These are phyloP conservation scores for Alopecurus myosuroides DNA, from an alignment of 176 grass and related monocot species.

Conservation along the genomic window DNA sequence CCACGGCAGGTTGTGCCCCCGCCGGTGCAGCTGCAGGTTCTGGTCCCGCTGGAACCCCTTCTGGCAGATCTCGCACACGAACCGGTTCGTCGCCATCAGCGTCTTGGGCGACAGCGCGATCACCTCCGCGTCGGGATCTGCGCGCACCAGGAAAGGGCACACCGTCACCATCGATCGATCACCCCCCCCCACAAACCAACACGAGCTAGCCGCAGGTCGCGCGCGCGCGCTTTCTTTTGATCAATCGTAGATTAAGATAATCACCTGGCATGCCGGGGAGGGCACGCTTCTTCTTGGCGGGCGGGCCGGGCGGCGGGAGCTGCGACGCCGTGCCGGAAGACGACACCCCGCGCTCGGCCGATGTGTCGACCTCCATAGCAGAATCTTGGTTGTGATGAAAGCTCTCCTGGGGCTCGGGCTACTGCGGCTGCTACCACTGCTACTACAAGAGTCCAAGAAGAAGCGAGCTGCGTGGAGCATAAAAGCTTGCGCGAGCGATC, in stretches of 20 bases:
- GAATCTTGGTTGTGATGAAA: too few species aligned
- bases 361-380: constrained; percentile 65
- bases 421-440: neutral
- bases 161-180: constrained; percentile 17
- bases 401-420: too few species aligned
- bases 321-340: constrained; percentile 47
- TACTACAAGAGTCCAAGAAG: constrained; percentile 21
- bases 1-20: constrained; percentile 97
- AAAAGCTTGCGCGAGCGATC: constrained; percentile 9
- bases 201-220: neutral
- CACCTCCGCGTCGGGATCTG: constrained; percentile 98
- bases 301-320: constrained; percentile 28
- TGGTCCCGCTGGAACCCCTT: constrained; percentile 99
- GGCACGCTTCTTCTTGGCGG: constrained; percentile 87
- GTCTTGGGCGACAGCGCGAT: constrained; percentile 95
- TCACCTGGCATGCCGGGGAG: constrained; percentile 99
- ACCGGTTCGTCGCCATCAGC: constrained; percentile 89
- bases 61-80: constrained; percentile 99
- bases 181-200: neutral
- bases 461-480: constrained; percentile 24
- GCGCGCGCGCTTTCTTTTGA: neutral
- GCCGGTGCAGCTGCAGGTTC: constrained; percentile 94
- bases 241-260: neutral
- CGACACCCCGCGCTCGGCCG: constrained; percentile 51
- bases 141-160: neutral